Base-by-base conservation (phyloP, 257 asterid species). In the Rubia yunnanensis region DNA sequence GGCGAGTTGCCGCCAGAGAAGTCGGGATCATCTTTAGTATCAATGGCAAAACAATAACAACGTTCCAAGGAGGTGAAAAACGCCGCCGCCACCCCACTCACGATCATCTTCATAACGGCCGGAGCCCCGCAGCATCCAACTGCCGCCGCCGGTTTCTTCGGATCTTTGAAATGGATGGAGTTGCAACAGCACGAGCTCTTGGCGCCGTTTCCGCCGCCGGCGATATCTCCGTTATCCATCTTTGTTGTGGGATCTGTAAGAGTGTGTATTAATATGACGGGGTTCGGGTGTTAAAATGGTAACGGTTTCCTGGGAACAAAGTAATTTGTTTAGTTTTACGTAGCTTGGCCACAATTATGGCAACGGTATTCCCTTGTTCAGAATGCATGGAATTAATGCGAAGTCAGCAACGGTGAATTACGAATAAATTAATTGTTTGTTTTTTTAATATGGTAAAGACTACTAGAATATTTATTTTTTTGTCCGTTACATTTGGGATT, bases 41-140 rank as follows among this genome's bases (percentile, higher is more conserved):
- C 76, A 23, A 85, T 54, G 28, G 60, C 50, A 18, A 85, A 64
- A 62, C 92, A 85, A 22, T 79, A 76, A 64, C 86, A 86, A 53
- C 80, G 65, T 66, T 84, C 83, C 36, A 87, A 56, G 3, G 91
- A 79, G 22, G 80, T 39, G 10, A 87, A 83, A 73, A 87, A 87
- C 22, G 67, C 83, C 0, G 78, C 46, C 0, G 77, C 7, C 13
- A 87, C 67, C 10, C 86, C 81, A 18, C 76, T 58, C 38, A 81
- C 24, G 50, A 76, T 26, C 66, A 67, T 80, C 67, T 70, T 80
- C 52, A 44, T 44, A 14, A 63, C 66, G 60, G 66, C 74, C 30
- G 15, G 70, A 7, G 35, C 74, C 67, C 64, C 23, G 30, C 72
- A 68, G 48, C 74, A 24, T 49, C 70, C 36, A 46, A 69, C 9